Base-by-base conservation (phyloP, 139 green algal genomes). In the Closterium sp. region DNA sequence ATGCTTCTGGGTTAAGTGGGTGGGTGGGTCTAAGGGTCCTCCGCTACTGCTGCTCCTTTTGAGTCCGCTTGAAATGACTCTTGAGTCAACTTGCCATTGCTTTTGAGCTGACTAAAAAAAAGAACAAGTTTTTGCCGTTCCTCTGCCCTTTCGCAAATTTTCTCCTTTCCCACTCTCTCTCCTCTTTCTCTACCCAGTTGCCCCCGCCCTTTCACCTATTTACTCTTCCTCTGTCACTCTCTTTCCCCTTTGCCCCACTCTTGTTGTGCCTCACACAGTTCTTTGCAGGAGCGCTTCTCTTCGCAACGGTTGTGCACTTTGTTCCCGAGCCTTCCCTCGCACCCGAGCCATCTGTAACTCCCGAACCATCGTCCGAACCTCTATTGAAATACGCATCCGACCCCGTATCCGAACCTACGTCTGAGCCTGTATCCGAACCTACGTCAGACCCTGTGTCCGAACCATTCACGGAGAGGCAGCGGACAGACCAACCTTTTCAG, bases 261-360 rank as follows among this genome's bases (percentile, higher is more conserved):
- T 21, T 73, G 0, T 86, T 32, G 28, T 73, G 38, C 38, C 38
- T 45, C 38, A 38, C n/a, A n/a, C 28, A 93, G 91, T 97, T 98
- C 92, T 98, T 96, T 90, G 89, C 29, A 17, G 97, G 97, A 4
- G 96, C 96, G 24, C 89, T 90, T 2, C 97, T 98, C 79, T 98
- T 98, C 91, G 96, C 96, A 19, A 87, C 89, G 9, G 89, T 98
- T 0, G 96, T 97, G 0, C 50, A 85, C 3, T 92, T 97, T 86
- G 96, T 98, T 31, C 96, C 96, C 27, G 96, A 97, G 93, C 96
- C 96, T n/a, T 89, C 95, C 17, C 50, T 73, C 13, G 50, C 50
- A 1, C 50, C 50, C 50, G 50, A 73, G 17, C 50, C 50, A 27
- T 73, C 50, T 22, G 17, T 73, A 22, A 11, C 13, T 22, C 17